Conservation (phyloP, 1,284 basidiomycete species). For the Sutorius eximius region DNA sequence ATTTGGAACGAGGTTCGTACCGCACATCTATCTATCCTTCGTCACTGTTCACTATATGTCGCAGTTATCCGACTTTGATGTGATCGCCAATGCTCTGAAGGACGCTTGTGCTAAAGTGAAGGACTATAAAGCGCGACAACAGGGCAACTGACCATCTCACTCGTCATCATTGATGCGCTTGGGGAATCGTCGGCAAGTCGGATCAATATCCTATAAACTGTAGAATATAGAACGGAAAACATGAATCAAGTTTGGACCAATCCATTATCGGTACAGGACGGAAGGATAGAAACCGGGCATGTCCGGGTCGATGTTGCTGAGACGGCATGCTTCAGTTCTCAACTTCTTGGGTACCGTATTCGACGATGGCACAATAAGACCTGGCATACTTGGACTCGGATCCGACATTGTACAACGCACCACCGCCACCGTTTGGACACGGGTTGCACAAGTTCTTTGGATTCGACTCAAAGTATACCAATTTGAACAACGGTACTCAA, state of each 20-base stretch:
- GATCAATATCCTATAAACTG: background rate
- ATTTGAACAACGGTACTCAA: slow-evolving; percentile 56
- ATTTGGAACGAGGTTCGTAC: slow-evolving; percentile 69
- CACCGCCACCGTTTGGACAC: slow-evolving; percentile 49
- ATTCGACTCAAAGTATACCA: slow-evolving; percentile 55
- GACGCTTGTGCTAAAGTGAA: slow-evolving; percentile 26
- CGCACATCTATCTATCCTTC: background rate
- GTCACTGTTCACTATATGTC: background rate
- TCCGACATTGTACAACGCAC: slow-evolving; percentile 4
- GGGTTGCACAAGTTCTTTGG: slow-evolving; percentile 49
- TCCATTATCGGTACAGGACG: background rate
- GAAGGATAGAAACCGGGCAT: background rate
- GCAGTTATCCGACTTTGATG: slow-evolving; percentile 35
- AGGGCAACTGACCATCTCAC: slow-evolving; percentile 2
- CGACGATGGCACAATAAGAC: background rate
- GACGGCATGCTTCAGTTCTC: background rate
- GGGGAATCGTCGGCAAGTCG: background rate
- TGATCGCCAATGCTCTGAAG: slow-evolving; percentile 28
- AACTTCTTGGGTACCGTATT: background rate
- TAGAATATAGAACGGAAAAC: background rate
- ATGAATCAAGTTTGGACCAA: background rate
- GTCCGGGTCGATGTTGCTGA: background rate
- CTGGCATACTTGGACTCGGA: background rate
- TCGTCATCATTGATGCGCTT: background rate
- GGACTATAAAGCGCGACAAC: slow-evolving; percentile 4